A percentile compares a stretch with the other conserved stretches of the same genome.
These are phyloP conservation scores for Phaffomyces antillensis DNA, from an alignment of 805 yeast genomes.

Conservation along the genomic window DNA sequence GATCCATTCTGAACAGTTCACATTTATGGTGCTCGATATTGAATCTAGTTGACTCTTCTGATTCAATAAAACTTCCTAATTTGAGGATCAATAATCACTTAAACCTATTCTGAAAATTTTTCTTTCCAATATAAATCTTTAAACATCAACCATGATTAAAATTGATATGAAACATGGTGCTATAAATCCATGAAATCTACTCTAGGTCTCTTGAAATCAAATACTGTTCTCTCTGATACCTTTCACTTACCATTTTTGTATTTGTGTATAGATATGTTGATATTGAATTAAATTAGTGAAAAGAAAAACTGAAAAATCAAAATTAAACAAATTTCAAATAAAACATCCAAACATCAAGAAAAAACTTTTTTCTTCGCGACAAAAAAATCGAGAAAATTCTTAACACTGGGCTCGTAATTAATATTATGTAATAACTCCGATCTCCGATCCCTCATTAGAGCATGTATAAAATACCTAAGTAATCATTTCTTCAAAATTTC, in stretches of 20 bases:
- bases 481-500: too few species aligned
- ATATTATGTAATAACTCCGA: too few species aligned
- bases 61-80: too few species aligned
- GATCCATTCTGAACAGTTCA: too few species aligned
- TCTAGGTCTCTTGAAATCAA: not conserved
- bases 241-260: conserved; percentile 20
- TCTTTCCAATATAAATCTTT: too few species aligned
- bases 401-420: not conserved
- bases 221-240: not conserved
- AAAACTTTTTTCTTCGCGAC: not conserved
- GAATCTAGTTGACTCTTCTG: too few species aligned
- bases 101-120: too few species aligned
- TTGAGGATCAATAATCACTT: too few species aligned
- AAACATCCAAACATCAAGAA: conserved; percentile 7
- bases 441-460: too few species aligned
- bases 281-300: conserved; percentile 1
- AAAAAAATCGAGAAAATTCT: not conserved
- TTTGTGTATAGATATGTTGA: conserved; percentile 5
- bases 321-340: not conserved
- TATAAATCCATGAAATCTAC: too few species aligned
- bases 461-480: too few species aligned
- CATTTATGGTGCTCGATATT: too few species aligned
- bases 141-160: not conserved
- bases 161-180: not conserved
- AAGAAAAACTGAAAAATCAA: conserved; percentile 21